Base-by-base conservation (phyloP, 2,329 filamentous ascomycete genomes). In the Arthrobotrys sphaeroides region DNA sequence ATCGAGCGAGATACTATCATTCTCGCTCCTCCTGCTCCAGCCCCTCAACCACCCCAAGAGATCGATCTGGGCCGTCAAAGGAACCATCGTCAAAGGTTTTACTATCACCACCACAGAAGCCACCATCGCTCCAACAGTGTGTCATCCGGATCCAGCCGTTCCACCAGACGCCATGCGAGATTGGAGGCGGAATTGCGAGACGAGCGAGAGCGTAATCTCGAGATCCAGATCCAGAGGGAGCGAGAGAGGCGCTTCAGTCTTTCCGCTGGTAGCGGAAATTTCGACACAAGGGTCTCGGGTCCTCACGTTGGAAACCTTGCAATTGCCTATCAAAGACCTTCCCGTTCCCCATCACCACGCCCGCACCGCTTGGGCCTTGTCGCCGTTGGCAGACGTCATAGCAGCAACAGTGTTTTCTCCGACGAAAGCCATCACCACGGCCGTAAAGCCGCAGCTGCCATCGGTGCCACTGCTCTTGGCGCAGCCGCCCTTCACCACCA, bases 1-100 rank as follows among this genome's bases (percentile, higher is more conserved):
- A 75, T 75, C 40, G 72, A 75, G 64, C 57, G 72, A 33, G 72
- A 75, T 47, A 75, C 72, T 4, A 75, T 75, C n/a, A 75, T 75
- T 65, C 55, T 75, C 6, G 72, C 72, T 7, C 72, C 55, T 13
- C 72, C 72, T 18, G 36, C 31, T 31, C 47, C 47, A 20, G 51
- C 51, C 16, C 72, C 72, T 18, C 72, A 64, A n/a, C 72, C 64
- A 7, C 28, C 47, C 12, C 62, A 42, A 10, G 64, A 75, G n/a
- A 16, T 47, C 16, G 72, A 75, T 20, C n/a, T 51, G 9, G 72
- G 72, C 24, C 49, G 45, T 31, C 72, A 72, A 28, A 70, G 73
- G 31, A 70, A 77, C 12, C 73, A 77, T 31, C 73, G 73, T 20
- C 73, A 77, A 26, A 65, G 73, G 26, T 51, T 10, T 26, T 77